A percentile compares a stretch with the other conserved stretches of the same genome.
These are phyloP conservation scores for Strobilomyces dryophilus DNA, from an alignment of 768 basidiomycete genomes.

Conservation along the genomic window DNA sequence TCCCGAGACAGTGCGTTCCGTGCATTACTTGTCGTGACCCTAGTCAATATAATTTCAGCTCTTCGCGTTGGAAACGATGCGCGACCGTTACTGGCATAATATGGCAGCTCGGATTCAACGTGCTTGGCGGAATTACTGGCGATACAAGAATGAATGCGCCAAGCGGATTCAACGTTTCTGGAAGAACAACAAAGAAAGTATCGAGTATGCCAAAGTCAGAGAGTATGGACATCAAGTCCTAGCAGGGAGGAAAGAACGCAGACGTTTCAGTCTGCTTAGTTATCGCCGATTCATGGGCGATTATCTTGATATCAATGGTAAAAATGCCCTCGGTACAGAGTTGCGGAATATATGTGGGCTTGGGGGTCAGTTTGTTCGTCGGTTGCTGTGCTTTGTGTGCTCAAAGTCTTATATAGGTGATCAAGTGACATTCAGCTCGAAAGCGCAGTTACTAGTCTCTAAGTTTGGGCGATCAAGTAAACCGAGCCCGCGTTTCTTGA, in stretches of 20 bases:
- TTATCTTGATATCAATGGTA: conserved; percentile 87
- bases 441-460: conserved; percentile 78
- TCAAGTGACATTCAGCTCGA: conserved; percentile 77
- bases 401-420: conserved; percentile 48
- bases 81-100: conserved; percentile 99
- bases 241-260: conserved; percentile 86
- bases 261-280: conserved; percentile 89
- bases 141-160: conserved; percentile 94
- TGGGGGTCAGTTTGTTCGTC: conserved; percentile 48
- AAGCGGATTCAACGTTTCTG: conserved; percentile 95
- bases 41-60: conserved; percentile 47
- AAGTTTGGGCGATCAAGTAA: conserved; percentile 86
- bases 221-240: conserved; percentile 94
- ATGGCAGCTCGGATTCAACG: conserved; percentile 98
- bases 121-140: conserved; percentile 92
- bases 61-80: conserved; percentile 97
- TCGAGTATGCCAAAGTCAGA: conserved; percentile 86
- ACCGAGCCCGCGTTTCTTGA: conserved; percentile 83
- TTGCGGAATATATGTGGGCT: conserved; percentile 69
- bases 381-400: background rate
- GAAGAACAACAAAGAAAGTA: conserved; percentile 94
- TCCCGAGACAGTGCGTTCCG: conserved; percentile 79
- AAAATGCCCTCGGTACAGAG: conserved; percentile 72
- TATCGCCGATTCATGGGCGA: conserved; percentile 96
- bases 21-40: background rate